Percentiles rank a stretch among this genome's conserved stretches.
Conservation (phyloP, 148 eudicot species). For the Rhododendron kiyosumense region DNA sequence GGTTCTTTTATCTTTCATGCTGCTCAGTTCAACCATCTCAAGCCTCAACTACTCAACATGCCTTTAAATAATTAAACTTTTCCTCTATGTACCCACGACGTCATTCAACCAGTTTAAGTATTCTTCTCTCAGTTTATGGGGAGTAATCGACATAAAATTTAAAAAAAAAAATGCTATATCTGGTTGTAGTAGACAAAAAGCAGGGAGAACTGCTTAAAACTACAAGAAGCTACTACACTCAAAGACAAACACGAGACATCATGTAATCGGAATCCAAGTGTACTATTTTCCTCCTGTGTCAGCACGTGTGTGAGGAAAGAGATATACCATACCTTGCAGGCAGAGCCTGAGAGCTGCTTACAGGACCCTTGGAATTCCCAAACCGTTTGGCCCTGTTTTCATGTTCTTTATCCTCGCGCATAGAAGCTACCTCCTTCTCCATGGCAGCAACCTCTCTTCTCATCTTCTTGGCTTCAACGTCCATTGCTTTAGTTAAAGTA, state of each 20-base stretch:
- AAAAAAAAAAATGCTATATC: neutral
- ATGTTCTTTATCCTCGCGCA: constrained; percentile 92
- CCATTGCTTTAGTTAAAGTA: constrained; percentile 97
- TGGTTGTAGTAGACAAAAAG: neutral
- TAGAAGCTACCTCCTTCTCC: constrained; percentile 98
- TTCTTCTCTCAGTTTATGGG: neutral
- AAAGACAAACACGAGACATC: neutral
- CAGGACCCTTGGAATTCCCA: constrained; percentile 64
- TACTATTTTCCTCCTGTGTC: neutral
- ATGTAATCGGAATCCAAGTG: neutral
- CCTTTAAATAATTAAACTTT: neutral
- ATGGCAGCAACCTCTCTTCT: constrained; percentile 98
- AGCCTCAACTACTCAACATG: neutral
- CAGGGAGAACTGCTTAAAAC: neutral
- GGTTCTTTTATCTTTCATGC: neutral
- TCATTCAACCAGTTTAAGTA: neutral
- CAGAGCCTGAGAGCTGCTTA: constrained; percentile 63
- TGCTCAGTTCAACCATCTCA: neutral
- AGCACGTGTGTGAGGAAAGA: neutral
- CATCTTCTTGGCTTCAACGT: constrained; percentile 99
- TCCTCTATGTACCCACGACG: neutral
- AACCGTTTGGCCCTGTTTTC: constrained; percentile 74
- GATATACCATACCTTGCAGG: constrained; percentile 70
- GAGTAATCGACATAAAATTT: neutral
- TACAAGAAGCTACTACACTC: neutral